Conservation (phyloP, 1,284 basidiomycete species). For the Cryptococcus jaspeensis region DNA sequence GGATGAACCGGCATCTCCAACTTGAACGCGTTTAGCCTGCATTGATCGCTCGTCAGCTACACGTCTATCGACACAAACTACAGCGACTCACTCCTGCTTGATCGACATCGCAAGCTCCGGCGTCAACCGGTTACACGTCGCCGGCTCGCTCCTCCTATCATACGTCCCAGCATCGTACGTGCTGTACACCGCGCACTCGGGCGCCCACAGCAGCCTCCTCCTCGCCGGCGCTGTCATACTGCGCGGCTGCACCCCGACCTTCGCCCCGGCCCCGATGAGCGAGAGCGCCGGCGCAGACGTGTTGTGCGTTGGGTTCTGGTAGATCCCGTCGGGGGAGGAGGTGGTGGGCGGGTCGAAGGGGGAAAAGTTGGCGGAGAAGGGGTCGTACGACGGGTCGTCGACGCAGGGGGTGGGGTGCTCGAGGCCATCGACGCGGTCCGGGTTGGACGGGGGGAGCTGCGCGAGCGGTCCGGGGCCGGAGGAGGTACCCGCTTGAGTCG, state of each 20-base stretch:
- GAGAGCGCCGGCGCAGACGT: constrained; percentile 82
- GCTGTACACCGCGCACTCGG: constrained; percentile 88
- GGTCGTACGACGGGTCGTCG: constrained; percentile 40
- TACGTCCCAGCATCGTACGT: constrained; percentile 90
- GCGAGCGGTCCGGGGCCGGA: constrained; percentile 69
- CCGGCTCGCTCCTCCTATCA: constrained; percentile 90
- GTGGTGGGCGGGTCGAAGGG: constrained; percentile 32
- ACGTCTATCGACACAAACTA: not conserved
- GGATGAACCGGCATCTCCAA: constrained; percentile 98
- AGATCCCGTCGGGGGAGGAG: constrained; percentile 14
- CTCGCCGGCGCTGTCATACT: constrained; percentile 39
- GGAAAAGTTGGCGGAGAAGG: constrained; percentile 59
- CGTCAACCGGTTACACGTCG: constrained; percentile 93
- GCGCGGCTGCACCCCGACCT: constrained; percentile 34
- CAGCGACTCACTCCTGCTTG: constrained; percentile 69
- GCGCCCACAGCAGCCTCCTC: constrained; percentile 81
- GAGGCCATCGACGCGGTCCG: constrained; percentile 69
- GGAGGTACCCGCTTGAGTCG: constrained; percentile 61
- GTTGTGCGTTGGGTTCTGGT: constrained; percentile 33
- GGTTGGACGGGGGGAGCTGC: constrained; percentile 72
- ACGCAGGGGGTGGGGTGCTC: constrained; percentile 54
- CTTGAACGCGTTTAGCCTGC: constrained; percentile 81
- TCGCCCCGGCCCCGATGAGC: constrained; percentile 51
- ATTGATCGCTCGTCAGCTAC: not conserved
- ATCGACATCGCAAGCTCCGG: constrained; percentile 91